Percentiles rank a stretch among this genome's conserved stretches.
Conservation (phyloP, 106 monocot genomes). For the Apostasia shenzhenica region DNA sequence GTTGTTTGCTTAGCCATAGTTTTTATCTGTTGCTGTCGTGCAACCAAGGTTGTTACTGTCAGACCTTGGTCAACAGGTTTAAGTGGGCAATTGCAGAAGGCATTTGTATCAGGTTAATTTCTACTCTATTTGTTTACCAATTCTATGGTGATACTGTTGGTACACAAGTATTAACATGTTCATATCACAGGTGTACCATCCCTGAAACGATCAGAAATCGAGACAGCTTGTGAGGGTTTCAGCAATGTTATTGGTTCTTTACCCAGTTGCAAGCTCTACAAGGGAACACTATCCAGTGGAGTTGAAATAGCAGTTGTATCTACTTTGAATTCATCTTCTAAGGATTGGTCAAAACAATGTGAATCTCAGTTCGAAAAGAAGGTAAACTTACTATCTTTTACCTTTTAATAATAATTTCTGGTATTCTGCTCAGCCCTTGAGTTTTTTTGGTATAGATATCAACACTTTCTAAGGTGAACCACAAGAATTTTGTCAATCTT, state of each 20-base stretch:
- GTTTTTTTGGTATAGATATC: constrained; percentile 27
- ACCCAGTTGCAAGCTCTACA: constrained; percentile 33
- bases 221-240: constrained; percentile 48
- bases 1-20: constrained; percentile 5
- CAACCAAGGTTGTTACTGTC: constrained; percentile 30
- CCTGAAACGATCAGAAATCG: constrained; percentile 31
- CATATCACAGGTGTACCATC: constrained; percentile 29
- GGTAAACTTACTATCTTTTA: constrained; percentile 10
- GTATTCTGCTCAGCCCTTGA: neutral
- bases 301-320: constrained; percentile 55
- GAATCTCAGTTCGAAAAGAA: constrained; percentile 39
- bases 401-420: neutral
- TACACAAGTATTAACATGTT: neutral
- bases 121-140: too few species aligned
- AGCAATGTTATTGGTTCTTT: constrained; percentile 38
- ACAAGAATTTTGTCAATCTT: constrained; percentile 61
- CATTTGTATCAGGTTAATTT: constrained; percentile 41
- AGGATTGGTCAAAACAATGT: constrained; percentile 32
- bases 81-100: constrained; percentile 52
- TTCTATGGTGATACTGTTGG: too few species aligned
- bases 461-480: constrained; percentile 48
- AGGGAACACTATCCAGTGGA: constrained; percentile 53
- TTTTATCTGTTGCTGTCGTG: constrained; percentile 23
- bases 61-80: constrained; percentile 49
- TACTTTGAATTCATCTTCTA: constrained; percentile 16